Evolutionary conservation across 192 early-diverging fungal species (phyloP).

Genomic region (Backusella sp.): DNA sequence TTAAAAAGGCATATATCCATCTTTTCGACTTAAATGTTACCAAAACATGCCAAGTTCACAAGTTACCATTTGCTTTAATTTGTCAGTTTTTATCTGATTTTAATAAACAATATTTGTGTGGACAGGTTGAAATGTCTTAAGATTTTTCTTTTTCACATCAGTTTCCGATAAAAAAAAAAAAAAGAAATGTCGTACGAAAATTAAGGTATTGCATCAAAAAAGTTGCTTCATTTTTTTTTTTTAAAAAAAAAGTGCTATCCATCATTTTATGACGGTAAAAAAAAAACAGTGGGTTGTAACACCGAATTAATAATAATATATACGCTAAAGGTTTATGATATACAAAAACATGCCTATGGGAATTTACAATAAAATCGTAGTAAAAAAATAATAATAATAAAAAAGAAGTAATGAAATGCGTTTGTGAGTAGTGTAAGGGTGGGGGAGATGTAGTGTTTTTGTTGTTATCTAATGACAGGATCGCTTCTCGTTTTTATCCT

Average conservation of each 20-base stretch:
- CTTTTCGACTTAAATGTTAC: neutral
- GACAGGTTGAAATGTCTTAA: neutral
- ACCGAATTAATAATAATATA: neutral
- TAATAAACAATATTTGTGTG: neutral
- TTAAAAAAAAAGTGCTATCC: neutral
- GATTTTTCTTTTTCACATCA: neutral
- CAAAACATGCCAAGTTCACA: neutral
- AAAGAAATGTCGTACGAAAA: neutral
- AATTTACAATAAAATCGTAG: constrained; percentile 6
- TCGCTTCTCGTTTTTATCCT: neutral
- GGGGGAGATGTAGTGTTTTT: neutral
- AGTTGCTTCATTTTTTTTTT: neutral
- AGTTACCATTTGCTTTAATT: neutral
- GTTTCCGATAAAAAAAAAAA: neutral
- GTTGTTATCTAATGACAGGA: neutral
- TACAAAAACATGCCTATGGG: constrained; percentile 9
- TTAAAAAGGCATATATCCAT: neutral
- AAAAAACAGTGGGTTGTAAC: neutral
- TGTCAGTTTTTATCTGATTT: neutral
- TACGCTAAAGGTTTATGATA: neutral
- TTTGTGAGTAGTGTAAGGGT: neutral
- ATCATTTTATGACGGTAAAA: neutral
- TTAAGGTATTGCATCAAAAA: neutral
- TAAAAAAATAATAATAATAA: neutral
- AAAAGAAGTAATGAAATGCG: neutral